These are phyloP conservation scores for Umbelopsis vinacea DNA, from an alignment of 192 early-diverging fungal species.

Conservation along the genomic window DNA sequence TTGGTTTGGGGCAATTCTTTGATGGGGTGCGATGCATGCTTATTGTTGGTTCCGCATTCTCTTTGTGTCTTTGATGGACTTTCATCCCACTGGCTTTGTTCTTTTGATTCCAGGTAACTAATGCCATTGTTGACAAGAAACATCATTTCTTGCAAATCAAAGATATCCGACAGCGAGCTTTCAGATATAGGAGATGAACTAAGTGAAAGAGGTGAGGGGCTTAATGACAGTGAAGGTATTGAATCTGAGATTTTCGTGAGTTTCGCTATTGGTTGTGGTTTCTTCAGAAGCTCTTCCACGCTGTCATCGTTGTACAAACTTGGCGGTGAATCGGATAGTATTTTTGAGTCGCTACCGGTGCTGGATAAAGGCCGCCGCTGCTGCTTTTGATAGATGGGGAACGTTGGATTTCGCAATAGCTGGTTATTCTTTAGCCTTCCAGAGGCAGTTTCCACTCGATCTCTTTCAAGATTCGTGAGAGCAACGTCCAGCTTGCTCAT, in stretches of 20 bases:
- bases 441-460: conserved; percentile 1
- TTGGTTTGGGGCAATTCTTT: neutral
- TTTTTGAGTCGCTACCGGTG: neutral
- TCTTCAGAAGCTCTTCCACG: neutral
- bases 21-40: neutral
- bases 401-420: neutral
- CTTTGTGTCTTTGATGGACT: neutral
- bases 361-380: conserved; percentile 1
- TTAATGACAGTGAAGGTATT: conserved; percentile 2
- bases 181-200: conserved; percentile 9
- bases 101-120: conserved; percentile 10
- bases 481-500: conserved; percentile 16
- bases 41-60: neutral
- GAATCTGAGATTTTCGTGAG: conserved; percentile 4
- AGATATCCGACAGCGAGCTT: conserved; percentile 15
- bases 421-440: neutral
- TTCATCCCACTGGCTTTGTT: neutral
- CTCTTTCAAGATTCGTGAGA: conserved; percentile 3
- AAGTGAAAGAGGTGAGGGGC: neutral
- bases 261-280: conserved; percentile 12
- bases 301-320: neutral
- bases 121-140: conserved; percentile 19
- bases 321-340: neutral
- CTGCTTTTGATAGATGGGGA: conserved; percentile 4
- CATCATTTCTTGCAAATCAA: conserved; percentile 16